Percentiles rank a stretch among this genome's conserved stretches.
These are phyloP conservation scores for Mycogone perniciosa DNA, from an alignment of 2,329 filamentous ascomycete genomes.

Conservation along the genomic window DNA sequence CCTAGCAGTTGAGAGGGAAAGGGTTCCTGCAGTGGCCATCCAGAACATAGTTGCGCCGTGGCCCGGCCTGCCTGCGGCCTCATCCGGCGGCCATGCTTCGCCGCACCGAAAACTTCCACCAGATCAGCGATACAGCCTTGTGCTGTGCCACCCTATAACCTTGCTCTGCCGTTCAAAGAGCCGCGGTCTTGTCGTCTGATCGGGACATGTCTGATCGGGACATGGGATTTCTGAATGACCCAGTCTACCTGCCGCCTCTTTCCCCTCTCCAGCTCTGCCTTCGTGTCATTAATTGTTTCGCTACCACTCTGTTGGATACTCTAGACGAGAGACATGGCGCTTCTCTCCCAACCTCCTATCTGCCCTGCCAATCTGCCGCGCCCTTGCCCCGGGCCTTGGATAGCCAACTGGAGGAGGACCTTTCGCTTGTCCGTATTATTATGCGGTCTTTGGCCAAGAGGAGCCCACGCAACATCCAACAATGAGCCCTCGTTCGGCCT, in stretches of 20 bases:
- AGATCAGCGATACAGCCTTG: conserved; percentile 8
- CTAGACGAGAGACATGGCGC: background rate
- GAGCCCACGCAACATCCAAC: background rate
- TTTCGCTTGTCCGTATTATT: no score
- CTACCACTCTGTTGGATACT: background rate
- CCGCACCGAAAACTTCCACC: background rate
- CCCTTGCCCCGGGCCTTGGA: background rate
- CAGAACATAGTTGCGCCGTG: background rate
- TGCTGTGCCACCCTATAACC: conserved; percentile 11
- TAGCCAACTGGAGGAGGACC: background rate
- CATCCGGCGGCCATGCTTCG: background rate
- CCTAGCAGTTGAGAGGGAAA: background rate
- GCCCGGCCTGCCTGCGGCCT: background rate
- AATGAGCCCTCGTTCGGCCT: conserved; percentile 1
- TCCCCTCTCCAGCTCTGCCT: background rate
- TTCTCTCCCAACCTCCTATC: background rate
- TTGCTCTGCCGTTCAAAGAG: background rate
- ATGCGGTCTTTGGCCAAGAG: no score
- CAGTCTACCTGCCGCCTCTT: background rate
- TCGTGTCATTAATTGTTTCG: background rate
- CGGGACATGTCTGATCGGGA: background rate
- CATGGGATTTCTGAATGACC: background rate
- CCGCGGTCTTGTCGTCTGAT: background rate
- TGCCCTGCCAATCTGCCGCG: background rate
- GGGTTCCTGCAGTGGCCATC: background rate